Base-by-base conservation (phyloP, 2,329 filamentous ascomycete genomes). In the Conoideocrella luteorostrata region DNA sequence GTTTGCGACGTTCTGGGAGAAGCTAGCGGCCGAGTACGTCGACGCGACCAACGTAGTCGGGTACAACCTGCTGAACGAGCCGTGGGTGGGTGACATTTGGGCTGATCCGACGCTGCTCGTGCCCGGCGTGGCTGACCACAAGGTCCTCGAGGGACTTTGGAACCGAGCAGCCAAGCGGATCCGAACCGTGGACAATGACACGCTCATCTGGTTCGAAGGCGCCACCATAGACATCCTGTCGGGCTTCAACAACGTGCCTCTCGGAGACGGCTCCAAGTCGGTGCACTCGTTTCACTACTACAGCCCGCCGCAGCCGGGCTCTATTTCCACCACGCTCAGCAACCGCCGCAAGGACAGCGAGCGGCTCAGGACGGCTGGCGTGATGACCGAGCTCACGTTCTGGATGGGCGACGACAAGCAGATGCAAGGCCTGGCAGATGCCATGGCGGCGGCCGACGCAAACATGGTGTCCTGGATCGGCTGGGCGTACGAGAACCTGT, bases 211-310 rank as follows among this genome's bases (percentile, higher is more conserved):
- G 50, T 52, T 52, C 20, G 47, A 50, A 26, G 50, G 50, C 17
- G 42, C 38, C 18, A 52, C 50, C 5, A 18, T 50, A 2, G 50
- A 52, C 36, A n/a, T 50, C 15, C 32, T 47, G 7, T 50, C 50
- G 2, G 50, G 47, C 33, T 52, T 52, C 44, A 47, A 47, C 39
- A 46, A 48, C 42, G 50, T 47, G 22, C 50, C 50, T 13, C 47
- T 52, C 10, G 44, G 45, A 4, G 50, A 50, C 30, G 50, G 50
- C 3, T 45, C 47, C 21, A 48, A 48, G 21, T 42, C 47, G 11
- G 50, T 52, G 20, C 50, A 52, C n/a, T 52, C 50, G 1, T 52
- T 45, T 10, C 50, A 52, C 39, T 52, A 52, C 46, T 52, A 52
- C 46, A 35, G 17, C 28, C 50, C 50, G 18, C 50, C 50, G 20